A percentile compares a stretch with the other conserved stretches of the same genome.
Evolutionary conservation across 257 asterid species (phyloP).

Genomic region (Solanum neorickii): DNA sequence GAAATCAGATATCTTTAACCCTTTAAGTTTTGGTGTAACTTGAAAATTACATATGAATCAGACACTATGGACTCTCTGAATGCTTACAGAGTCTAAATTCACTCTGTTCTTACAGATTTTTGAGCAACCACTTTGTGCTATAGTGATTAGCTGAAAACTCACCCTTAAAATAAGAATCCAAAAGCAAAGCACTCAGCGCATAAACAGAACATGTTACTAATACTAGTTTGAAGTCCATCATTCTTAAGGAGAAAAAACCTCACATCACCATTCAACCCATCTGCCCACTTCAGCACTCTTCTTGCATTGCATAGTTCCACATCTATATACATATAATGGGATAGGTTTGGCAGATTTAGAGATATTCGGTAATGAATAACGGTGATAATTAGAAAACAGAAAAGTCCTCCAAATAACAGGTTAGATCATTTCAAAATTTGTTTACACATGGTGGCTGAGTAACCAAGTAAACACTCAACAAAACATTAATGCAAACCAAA

Average conservation of each 20-base stretch:
- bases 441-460: not conserved
- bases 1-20: not conserved
- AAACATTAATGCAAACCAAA: not conserved
- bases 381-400: not conserved
- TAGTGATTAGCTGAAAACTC: not conserved
- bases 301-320: not conserved
- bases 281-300: not conserved
- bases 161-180: not conserved
- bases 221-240: not conserved
- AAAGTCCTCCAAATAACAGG: not conserved
- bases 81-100: not conserved
- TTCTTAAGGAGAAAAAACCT: not conserved
- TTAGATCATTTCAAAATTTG: not conserved
- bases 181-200: not conserved
- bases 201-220: not conserved
- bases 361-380: not conserved
- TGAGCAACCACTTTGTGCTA: not conserved
- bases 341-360: not conserved
- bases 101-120: not conserved
- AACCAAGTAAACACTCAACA: not conserved
- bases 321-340: not conserved
- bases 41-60: not conserved
- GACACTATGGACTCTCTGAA: not conserved
- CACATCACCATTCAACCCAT: not conserved
- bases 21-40: not conserved